Percentiles rank a stretch among this genome's conserved stretches.
phyloP scores from a whole-genome alignment of 2,329 filamentous ascomycete species.

The Sclerotinia trifoliorum region DNA sequence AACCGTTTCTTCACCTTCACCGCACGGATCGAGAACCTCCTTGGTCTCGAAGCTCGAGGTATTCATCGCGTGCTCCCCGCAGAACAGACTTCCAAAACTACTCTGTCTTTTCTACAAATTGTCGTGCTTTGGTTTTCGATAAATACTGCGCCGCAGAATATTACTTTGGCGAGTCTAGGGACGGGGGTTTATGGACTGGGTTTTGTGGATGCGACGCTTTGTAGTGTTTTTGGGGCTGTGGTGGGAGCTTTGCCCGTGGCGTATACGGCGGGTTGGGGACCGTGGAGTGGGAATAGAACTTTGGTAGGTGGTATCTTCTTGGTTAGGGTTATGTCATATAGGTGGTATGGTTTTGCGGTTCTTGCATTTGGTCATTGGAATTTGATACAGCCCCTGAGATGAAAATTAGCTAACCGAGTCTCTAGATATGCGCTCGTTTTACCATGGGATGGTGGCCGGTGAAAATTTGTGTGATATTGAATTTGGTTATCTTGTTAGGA shows the following conservation, averaged over 20 bases:
- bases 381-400: neutral
- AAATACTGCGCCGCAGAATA: constrained; percentile 62
- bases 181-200: constrained; percentile 57
- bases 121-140: constrained; percentile 60
- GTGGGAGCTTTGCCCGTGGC: constrained; percentile 55
- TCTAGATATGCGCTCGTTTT: constrained; percentile 52
- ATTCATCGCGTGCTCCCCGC: constrained; percentile 56
- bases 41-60: constrained; percentile 52
- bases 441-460: constrained; percentile 65
- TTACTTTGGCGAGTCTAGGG: constrained; percentile 63
- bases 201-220: constrained; percentile 56
- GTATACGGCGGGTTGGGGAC: constrained; percentile 62
- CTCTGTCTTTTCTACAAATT: constrained; percentile 35
- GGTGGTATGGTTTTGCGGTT: neutral
- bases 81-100: constrained; percentile 48
- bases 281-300: constrained; percentile 59
- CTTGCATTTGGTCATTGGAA: neutral
- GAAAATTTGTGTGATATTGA: constrained; percentile 61
- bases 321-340: neutral
- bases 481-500: constrained; percentile 60
- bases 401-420: constrained; percentile 13
- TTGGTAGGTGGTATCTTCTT: constrained; percentile 45
- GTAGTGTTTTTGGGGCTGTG: constrained; percentile 56
- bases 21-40: constrained; percentile 29
- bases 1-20: constrained; percentile 17